Evolutionary conservation across 805 yeast species (phyloP).

Genomic region (Sugiyamaella mastotermitis): DNA sequence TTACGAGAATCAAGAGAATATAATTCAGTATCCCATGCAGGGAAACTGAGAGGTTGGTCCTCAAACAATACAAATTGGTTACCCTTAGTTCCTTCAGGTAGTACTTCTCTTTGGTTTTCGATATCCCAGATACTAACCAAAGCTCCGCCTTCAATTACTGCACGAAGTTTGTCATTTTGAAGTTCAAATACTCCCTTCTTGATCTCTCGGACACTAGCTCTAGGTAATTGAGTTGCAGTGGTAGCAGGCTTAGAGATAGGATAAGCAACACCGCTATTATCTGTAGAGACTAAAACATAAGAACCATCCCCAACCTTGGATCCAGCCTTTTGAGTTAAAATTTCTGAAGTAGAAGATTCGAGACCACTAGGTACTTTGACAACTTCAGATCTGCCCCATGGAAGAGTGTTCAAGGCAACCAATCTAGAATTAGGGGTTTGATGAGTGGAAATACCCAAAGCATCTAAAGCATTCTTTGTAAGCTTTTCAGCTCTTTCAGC

Average conservation of each 20-base stretch:
- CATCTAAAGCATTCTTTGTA: constrained; percentile 44
- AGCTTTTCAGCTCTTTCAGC: constrained; percentile 48
- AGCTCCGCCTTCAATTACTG: constrained; percentile 55
- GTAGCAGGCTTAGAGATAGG: constrained; percentile 4
- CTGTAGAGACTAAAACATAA: constrained; percentile 1
- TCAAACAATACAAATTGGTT: constrained; percentile 78
- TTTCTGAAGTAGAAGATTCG: neutral
- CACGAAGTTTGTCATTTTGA: constrained; percentile 56
- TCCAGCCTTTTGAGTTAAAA: neutral
- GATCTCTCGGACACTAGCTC: constrained; percentile 40
- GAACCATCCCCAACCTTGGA: neutral
- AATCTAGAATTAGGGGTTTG: constrained; percentile 13
- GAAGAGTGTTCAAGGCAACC: constrained; percentile 46
- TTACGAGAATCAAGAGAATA: constrained; percentile 71
- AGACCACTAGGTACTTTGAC: constrained; percentile 30
- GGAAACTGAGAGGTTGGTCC: constrained; percentile 86
- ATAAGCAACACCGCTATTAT: constrained; percentile 10
- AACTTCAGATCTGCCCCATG: constrained; percentile 56
- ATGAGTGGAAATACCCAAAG: constrained; percentile 30
- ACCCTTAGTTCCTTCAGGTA: constrained; percentile 60
- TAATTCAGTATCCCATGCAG: constrained; percentile 97
- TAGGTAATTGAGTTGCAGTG: constrained; percentile 6
- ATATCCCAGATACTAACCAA: constrained; percentile 61
- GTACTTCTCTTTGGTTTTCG: constrained; percentile 53
- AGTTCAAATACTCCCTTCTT: constrained; percentile 42